Evolutionary conservation across 129 eudicot species (phyloP).

Genomic region (Lonicera japonica): DNA sequence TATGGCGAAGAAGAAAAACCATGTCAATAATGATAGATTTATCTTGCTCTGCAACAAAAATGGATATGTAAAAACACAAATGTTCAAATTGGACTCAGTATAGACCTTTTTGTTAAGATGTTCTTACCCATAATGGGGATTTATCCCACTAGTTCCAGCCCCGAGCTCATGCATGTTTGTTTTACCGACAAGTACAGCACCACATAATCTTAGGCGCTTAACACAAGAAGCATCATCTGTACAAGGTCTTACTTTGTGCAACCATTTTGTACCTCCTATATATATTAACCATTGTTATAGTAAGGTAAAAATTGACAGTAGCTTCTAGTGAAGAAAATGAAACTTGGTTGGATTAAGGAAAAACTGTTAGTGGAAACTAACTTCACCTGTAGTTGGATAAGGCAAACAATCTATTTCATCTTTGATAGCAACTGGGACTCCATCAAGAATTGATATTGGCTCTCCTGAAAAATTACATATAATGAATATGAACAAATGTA

Average conservation of each 20-base stretch:
- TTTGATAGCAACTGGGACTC: slow-evolving; percentile 84
- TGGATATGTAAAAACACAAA: too few relatives aligned
- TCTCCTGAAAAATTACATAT: slow-evolving; percentile 46
- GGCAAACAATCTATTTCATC: slow-evolving; percentile 97
- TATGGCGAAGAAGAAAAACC: too few relatives aligned
- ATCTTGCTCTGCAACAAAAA: neutral
- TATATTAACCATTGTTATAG: slow-evolving; percentile 13
- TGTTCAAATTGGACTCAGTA: too few relatives aligned
- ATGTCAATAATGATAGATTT: too few relatives aligned
- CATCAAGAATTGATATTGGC: slow-evolving; percentile 82
- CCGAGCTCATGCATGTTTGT: slow-evolving; percentile 99
- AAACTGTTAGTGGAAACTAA: neutral
- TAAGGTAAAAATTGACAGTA: neutral
- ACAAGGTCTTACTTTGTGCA: slow-evolving; percentile 73
- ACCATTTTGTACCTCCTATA: slow-evolving; percentile 94
- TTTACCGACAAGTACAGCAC: slow-evolving; percentile 87
- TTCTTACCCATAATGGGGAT: slow-evolving; percentile 90
- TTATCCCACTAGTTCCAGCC: slow-evolving; percentile 93
- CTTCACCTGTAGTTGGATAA: slow-evolving; percentile 88
- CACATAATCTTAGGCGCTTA: slow-evolving; percentile 63
- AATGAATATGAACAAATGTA: slow-evolving; percentile 4
- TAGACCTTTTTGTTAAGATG: too few relatives aligned
- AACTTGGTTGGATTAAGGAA: neutral
- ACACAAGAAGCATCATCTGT: slow-evolving; percentile 81
- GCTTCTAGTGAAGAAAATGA: neutral